Base-by-base conservation (phyloP, 192 early-diverging fungal species). In the Coemansia sp. region DNA sequence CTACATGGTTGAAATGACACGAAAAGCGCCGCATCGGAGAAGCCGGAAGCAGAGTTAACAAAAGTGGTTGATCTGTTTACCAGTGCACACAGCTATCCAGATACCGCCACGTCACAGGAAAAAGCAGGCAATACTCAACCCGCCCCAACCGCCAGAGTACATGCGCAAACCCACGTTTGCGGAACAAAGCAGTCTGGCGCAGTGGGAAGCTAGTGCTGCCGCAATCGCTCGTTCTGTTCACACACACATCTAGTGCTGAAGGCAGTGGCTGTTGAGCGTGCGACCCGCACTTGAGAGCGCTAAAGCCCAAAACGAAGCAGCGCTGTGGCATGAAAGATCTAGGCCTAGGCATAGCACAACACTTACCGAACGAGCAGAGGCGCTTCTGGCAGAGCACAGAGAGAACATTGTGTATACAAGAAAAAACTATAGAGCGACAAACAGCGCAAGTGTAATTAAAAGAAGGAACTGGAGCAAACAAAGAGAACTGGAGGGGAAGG, bases 311-410 rank as follows among this genome's bases (percentile, higher is more conserved):
- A 32, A 4, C 29, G 29, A 32, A 6, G 29, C 29, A 43, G 41
- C 15, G 14, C 41, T n/a, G 41, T n/a, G 41, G 22, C 50, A 9
- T 17, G 23, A 24, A 23, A 52, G 50, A 25, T 52, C 50, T 49
- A 7, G 2, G 15, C 47, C 6, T 19, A 19, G n/a, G 47, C 17
- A n/a, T 19, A 49, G 19, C 17, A n/a, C 15, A 49, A 27, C 6
- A 69, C 78, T 81, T 81, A 81, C 78, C 72, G 78, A 75, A 54
- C 78, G 72, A 56, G 43, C 66, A 63, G 78, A 56, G 53, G 68
- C 69, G 63, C 58, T 68, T 63, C 58, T 66, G 52, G 78, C 59
- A 43, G 78, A 61, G 62, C 78, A 69, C 61, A 81, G 72, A 75
- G 69, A 70, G 63, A 81, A 81, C 78, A 81, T 81, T 57, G 66